A percentile compares a stretch with the other conserved stretches of the same genome.
Conservation (phyloP, 1,139 yeast genomes). For the Wickerhamomyces sp. region DNA sequence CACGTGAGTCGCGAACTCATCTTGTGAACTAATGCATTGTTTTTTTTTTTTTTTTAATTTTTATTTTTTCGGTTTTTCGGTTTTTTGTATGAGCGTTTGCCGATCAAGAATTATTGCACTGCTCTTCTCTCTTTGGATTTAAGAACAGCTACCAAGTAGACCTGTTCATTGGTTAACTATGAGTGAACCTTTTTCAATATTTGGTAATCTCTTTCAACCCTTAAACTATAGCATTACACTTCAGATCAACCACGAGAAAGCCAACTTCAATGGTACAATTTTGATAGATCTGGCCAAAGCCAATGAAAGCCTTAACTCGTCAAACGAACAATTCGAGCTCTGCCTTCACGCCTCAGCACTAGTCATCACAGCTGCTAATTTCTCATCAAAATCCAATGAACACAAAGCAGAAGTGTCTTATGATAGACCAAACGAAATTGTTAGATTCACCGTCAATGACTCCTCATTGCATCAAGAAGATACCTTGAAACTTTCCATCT, state of each 20-base stretch:
- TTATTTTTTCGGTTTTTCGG: too few species aligned
- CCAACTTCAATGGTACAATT: conserved; percentile 50
- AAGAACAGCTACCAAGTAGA: neutral
- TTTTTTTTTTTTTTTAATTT: too few species aligned
- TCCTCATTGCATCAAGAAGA: conserved; percentile 10
- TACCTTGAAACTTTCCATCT: conserved; percentile 14
- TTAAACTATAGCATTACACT: conserved; percentile 18
- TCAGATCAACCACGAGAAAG: conserved; percentile 42
- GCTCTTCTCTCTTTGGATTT: neutral
- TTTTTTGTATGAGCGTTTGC: too few species aligned
- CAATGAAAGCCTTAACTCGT: conserved; percentile 5
- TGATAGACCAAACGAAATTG: conserved; percentile 36
- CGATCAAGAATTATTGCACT: neutral
- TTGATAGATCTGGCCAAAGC: conserved; percentile 32
- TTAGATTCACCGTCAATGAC: conserved; percentile 22
- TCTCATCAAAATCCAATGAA: conserved; percentile 21
- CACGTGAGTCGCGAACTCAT: neutral
- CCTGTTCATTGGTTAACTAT: neutral
- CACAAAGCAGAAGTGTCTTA: conserved; percentile 30
- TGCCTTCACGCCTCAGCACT: conserved; percentile 40
- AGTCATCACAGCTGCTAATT: conserved; percentile 30
- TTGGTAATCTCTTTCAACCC: neutral
- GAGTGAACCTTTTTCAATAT: neutral
- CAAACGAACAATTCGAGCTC: conserved; percentile 26
- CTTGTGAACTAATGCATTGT: neutral